phyloP scores from a whole-genome alignment of 129 eudicot species.

The Lactuca saligna region DNA sequence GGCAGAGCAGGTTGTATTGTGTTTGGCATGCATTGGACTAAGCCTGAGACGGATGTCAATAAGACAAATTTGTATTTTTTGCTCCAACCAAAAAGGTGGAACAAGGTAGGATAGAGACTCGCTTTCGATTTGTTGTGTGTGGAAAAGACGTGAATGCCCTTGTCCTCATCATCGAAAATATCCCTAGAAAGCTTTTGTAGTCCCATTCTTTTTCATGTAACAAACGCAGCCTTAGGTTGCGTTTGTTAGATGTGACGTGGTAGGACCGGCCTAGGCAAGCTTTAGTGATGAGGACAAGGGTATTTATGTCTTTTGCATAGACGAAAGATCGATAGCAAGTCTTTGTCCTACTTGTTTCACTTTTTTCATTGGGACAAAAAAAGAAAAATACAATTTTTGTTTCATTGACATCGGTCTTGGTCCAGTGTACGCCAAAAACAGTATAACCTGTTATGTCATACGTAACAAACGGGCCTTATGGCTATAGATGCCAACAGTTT shows the following conservation, averaged over 20 bases:
- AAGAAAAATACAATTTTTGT: too few species aligned
- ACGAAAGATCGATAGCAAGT: background rate
- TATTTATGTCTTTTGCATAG: background rate
- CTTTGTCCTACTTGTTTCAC: background rate
- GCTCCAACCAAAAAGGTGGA: too few species aligned
- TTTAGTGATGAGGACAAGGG: background rate
- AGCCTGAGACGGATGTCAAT: background rate
- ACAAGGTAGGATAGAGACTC: too few species aligned
- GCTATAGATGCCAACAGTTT: background rate
- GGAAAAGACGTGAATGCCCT: background rate
- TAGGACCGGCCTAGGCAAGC: background rate
- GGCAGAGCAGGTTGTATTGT: background rate
- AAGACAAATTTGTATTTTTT: too few species aligned
- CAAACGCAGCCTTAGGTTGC: too few species aligned
- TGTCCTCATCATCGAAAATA: background rate
- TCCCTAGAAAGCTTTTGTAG: too few species aligned
- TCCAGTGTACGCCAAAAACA: background rate
- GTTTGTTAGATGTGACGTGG: too few species aligned
- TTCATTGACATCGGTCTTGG: too few species aligned
- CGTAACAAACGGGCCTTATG: too few species aligned
- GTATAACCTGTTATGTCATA: background rate
- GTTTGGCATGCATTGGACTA: background rate
- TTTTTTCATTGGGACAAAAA: too few species aligned
- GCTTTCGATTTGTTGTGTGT: too few species aligned
- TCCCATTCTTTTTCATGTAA: too few species aligned